These are phyloP conservation scores for Aspergillus aculeatus DNA, from an alignment of 2,329 filamentous ascomycete species.

Conservation along the genomic window DNA sequence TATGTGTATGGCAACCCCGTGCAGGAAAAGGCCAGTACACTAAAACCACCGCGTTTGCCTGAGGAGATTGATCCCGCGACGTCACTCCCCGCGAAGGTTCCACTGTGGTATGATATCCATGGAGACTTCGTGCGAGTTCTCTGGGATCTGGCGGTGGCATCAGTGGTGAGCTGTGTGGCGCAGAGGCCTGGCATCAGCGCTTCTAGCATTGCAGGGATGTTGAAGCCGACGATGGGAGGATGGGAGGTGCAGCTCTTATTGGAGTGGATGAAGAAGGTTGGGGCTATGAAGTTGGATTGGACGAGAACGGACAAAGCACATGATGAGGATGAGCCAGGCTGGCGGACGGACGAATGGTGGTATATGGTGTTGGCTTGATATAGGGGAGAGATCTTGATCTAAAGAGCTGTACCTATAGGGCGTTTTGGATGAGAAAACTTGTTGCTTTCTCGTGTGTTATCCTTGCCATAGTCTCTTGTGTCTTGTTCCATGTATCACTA, in stretches of 20 bases:
- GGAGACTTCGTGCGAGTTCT: constrained; percentile 33
- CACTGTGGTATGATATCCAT: constrained; percentile 52
- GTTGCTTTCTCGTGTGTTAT: not conserved
- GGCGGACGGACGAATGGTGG: constrained; percentile 42
- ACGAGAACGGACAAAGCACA: constrained; percentile 9
- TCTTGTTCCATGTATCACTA: not conserved
- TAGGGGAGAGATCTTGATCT: not conserved
- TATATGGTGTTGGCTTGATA: constrained; percentile 35
- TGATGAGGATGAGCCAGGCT: constrained; percentile 21
- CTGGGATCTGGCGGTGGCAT: constrained; percentile 45
- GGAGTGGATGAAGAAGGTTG: constrained; percentile 39
- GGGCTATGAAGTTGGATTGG: constrained; percentile 16
- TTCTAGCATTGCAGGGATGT: constrained; percentile 34
- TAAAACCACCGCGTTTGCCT: constrained; percentile 29
- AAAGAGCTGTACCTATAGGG: not conserved
- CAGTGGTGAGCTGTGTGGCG: constrained; percentile 44
- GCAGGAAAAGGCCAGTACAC: constrained; percentile 14
- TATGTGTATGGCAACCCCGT: constrained; percentile 46
- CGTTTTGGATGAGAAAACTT: not conserved
- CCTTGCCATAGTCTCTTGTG: not conserved
- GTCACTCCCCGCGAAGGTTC: constrained; percentile 33
- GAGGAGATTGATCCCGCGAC: not conserved
- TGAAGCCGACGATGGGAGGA: constrained; percentile 39
- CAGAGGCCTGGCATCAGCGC: constrained; percentile 42
- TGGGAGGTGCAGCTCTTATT: constrained; percentile 46